Percentiles rank a stretch among this genome's conserved stretches.
phyloP scores from a whole-genome alignment of 2,329 filamentous ascomycete species.

The Sporothrix brasiliensis region DNA sequence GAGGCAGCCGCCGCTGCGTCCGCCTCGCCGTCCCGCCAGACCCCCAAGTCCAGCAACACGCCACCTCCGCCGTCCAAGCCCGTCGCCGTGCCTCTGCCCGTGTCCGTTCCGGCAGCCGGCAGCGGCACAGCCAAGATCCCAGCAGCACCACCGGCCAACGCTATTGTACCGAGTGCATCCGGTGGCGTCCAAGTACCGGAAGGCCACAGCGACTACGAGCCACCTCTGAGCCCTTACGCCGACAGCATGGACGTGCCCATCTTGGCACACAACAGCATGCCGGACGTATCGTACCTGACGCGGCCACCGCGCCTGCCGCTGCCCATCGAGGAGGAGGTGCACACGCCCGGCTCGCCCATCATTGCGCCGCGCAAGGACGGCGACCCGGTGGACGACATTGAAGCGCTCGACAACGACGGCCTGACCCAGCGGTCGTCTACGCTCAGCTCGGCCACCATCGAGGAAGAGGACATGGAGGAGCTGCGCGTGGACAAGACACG shows the following conservation, averaged over 20 bases:
- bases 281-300: conserved; percentile 64
- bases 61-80: conserved; percentile 51
- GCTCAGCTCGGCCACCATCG: conserved; percentile 62
- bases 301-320: conserved; percentile 88
- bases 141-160: conserved; percentile 3
- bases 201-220: conserved; percentile 40
- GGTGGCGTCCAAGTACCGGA: conserved; percentile 14
- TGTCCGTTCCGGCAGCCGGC: background rate
- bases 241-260: conserved; percentile 49
- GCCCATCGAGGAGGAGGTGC: conserved; percentile 88
- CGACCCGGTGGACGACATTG: conserved; percentile 57
- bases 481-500: conserved; percentile 73
- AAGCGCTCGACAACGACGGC: conserved; percentile 52
- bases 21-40: conserved; percentile 24
- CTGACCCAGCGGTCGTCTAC: conserved; percentile 60
- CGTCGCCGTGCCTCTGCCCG: conserved; percentile 55
- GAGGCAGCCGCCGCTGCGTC: conserved; percentile 34
- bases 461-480: conserved; percentile 68
- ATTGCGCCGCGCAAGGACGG: conserved; percentile 67
- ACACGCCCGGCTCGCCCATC: conserved; percentile 88
- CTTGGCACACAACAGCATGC: conserved; percentile 60
- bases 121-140: conserved; percentile 37
- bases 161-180: conserved; percentile 2
- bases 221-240: conserved; percentile 41
- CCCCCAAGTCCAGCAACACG: conserved; percentile 37